These are phyloP conservation scores for Emergomyces africanus DNA, from an alignment of 2,329 filamentous ascomycete genomes.

Conservation along the genomic window DNA sequence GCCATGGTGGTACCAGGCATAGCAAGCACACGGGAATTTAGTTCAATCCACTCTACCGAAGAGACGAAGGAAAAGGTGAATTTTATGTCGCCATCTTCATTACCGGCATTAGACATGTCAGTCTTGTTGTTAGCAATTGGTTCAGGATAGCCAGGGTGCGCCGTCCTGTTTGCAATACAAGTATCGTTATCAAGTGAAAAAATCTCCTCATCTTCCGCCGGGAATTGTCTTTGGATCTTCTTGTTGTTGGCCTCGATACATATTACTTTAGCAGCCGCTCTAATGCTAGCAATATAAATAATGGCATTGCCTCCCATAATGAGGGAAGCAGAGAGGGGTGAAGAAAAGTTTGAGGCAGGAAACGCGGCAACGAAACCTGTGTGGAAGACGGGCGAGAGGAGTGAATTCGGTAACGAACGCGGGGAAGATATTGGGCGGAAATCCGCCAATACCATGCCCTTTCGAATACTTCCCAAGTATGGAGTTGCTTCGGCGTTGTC, in stretches of 20 bases:
- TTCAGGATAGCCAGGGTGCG: conserved; percentile 1
- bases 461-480: conserved; percentile 39
- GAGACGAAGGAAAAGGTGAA: conserved; percentile 47
- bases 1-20: conserved; percentile 44
- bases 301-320: conserved; percentile 48
- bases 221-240: conserved; percentile 15
- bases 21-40: conserved; percentile 44
- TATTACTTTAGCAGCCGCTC: conserved; percentile 64
- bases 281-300: conserved; percentile 75
- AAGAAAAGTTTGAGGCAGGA: conserved; percentile 41
- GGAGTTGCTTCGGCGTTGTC: conserved; percentile 27
- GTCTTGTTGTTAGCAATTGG: conserved; percentile 15
- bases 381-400: conserved; percentile 31
- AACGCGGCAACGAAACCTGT: conserved; percentile 63
- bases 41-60: conserved; percentile 44
- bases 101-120: not conserved
- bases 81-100: conserved; percentile 21
- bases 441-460: conserved; percentile 72
- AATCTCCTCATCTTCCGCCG: conserved; percentile 27
- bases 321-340: conserved; percentile 35
- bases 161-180: not conserved
- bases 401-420: conserved; percentile 9
- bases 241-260: conserved; percentile 35
- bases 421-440: conserved; percentile 37
- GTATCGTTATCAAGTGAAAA: conserved; percentile 29